A percentile compares a stretch with the other conserved stretches of the same genome.
These are phyloP conservation scores for Pythium guiyangense DNA, from an alignment of 352 stramenopile species.

Conservation along the genomic window DNA sequence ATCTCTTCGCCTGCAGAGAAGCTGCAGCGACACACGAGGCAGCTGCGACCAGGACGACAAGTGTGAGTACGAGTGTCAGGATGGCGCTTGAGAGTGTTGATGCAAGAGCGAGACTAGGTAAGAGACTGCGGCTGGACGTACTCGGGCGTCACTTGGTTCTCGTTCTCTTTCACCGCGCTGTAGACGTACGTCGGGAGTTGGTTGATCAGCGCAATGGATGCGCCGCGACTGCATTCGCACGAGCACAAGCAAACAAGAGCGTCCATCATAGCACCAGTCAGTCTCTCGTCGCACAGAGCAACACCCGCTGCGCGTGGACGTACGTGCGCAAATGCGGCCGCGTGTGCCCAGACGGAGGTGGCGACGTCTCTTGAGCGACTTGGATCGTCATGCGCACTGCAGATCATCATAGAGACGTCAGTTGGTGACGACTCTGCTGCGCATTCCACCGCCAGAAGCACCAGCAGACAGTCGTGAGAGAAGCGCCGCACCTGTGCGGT, in stretches of 20 bases:
- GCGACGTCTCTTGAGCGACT: slow-evolving; percentile 20
- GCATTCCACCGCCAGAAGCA: no score
- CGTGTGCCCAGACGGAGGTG: slow-evolving; percentile 17
- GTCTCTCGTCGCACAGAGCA: no score
- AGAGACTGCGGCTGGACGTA: slow-evolving; percentile 16
- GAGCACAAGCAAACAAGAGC: background rate
- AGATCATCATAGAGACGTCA: background rate
- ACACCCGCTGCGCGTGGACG: background rate
- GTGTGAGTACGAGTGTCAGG: no score
- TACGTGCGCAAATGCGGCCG: slow-evolving; percentile 31
- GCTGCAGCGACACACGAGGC: slow-evolving; percentile 90
- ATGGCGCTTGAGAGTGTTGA: no score
- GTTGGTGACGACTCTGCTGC: background rate
- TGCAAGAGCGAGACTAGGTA: no score
- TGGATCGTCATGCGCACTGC: slow-evolving; percentile 58
- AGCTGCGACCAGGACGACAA: slow-evolving; percentile 35
- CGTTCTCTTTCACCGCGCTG: slow-evolving; percentile 38
- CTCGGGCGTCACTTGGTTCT: slow-evolving; percentile 46
- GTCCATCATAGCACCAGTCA: background rate
- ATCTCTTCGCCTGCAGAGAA: slow-evolving; percentile 90
- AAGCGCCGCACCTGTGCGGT: slow-evolving; percentile 22
- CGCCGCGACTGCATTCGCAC: slow-evolving; percentile 39
- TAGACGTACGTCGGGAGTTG: slow-evolving; percentile 82
- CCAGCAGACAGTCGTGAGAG: no score
- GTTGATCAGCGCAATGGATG: slow-evolving; percentile 58